Base-by-base conservation (phyloP, 179 eudicot genomes). In the Carnegiea gigantea region DNA sequence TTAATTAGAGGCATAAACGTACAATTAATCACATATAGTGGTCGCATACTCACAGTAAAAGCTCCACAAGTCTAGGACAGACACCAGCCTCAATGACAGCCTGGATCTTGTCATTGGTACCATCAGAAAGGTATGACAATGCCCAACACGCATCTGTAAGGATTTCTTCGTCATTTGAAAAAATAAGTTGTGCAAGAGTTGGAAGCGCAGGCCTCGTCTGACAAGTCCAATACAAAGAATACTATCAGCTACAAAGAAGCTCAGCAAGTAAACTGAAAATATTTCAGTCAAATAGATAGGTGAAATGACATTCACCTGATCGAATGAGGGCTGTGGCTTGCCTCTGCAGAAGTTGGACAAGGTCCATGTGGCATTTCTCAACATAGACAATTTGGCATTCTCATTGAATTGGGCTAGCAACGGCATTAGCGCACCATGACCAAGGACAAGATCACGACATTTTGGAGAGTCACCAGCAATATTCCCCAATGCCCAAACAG, bases 401-500 rank as follows among this genome's bases (percentile, higher is more conserved):
- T 89, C 90, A 73, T 87, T 86, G 59, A 89, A 77, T 73, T 84
- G 92, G 1, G 89, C 79, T 67, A 89, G 80, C 83, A 89, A 70
- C 46, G 92, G 89, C 46, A 76, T 44, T 83, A 87, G 65, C 1
- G 93, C 93, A n/a, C 87, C 89, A 77, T 88, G 81, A 43, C 84
- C 78, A 75, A 89, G 90, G 9, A 90, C 93, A 84, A 90, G 86
- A 81, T 90, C 93, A 38, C 92, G 90, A 68, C 90, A 88, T 77
- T 80, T 88, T 9, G 93, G 89, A 28, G 93, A 90, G 82, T 90
- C 93, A 75, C 91, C 92, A 59, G 90, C 93, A 46, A 90, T 84
- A 76, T 89, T 89, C 62, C 92, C 91, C 77, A 89, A 81, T 9
- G 93, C 93, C 93, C 93, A 89, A 5, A 90, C 90, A 72, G 93